Evolutionary conservation across 2,329 filamentous ascomycete genomes (phyloP), one percentile per base, ranked within the genome.

Genomic region (Aspergillus pseudotamarii): DNA sequence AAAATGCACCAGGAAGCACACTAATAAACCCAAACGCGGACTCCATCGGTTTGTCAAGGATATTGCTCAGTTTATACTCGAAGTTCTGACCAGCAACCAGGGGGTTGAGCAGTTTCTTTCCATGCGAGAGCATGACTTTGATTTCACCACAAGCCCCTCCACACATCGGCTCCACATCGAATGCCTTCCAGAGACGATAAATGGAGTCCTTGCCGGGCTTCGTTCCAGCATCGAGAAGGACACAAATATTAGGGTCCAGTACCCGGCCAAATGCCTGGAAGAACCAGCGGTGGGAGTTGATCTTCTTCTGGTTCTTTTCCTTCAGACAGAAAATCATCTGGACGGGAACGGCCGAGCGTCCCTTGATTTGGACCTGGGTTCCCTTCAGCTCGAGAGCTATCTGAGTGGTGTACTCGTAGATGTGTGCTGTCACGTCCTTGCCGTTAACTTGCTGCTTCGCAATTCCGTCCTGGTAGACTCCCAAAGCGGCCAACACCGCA

Each of bases 1-100:
- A 98, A 80, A 99, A 97, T 62, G 95, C 95, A 82, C 95, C 95
- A 0, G 95, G 95, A 74, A 99, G 84, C 73, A 99, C 95, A 51
- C 92, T 93, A 75, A 99, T 98, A 81, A 98, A 99, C 54, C 95
- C 95, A 78, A 99, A 99, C 0, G 94, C 92, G 4, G 94, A 98
- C 77, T 99, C 95, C 46, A 99, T 83, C 2, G 95, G 95, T 81
- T 99, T 99, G 78, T 99, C 95, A 51, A 99, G 86, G 75, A 99
- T 99, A 75, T 99, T 99, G 78, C 93, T 97, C 91, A 99, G 97
- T 85, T 99, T 99, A 86, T 99, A 99, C 82, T 99, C 95, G 72
- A 99, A 99, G 75, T 99, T 99, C 74, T 99, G 95, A 0, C 94
- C 94, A 2, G 95, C 95, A 26, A 99, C 92, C 5, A 99, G 86